Evolutionary conservation across 805 yeast species (phyloP).

Genomic region (Wickerhamomyces xylosicus): DNA sequence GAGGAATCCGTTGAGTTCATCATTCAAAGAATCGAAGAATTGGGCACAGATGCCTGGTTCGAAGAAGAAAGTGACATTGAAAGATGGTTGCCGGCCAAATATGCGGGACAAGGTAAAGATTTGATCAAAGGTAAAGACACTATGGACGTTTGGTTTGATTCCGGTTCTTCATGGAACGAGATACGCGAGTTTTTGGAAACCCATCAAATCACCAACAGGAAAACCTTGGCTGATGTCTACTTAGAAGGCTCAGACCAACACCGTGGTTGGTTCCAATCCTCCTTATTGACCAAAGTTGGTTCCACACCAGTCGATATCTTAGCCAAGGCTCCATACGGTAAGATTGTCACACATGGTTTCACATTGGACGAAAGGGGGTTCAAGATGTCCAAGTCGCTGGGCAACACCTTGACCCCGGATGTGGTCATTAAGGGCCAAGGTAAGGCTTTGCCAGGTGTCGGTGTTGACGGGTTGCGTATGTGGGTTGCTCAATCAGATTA

Average conservation of each 20-base stretch:
- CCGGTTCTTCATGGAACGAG: constrained; percentile 86
- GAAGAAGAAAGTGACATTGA: constrained; percentile 35
- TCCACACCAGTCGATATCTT: constrained; percentile 11
- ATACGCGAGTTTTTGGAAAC: constrained; percentile 30
- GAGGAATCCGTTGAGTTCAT: constrained; percentile 45
- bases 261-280: constrained; percentile 98
- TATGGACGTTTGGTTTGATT: constrained; percentile 99
- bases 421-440: constrained; percentile 56
- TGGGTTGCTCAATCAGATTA: constrained; percentile 89
- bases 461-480: constrained; percentile 83
- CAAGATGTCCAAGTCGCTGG: constrained; percentile 91
- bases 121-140: constrained; percentile 75
- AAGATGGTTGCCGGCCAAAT: constrained; percentile 65
- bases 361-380: constrained; percentile 75
- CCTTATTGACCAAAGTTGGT: constrained; percentile 70
- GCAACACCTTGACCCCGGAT: constrained; percentile 66
- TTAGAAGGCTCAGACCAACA: constrained; percentile 98
- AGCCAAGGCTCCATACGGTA: constrained; percentile 53
- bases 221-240: constrained; percentile 66
- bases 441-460: constrained; percentile 47
- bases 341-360: constrained; percentile 88
- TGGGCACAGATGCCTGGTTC: constrained; percentile 83
- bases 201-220: constrained; percentile 25
- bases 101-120: constrained; percentile 28
- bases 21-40: constrained; percentile 39